Conservation (phyloP, 2,329 filamentous ascomycete genomes). For the Grosmannia huntii region DNA sequence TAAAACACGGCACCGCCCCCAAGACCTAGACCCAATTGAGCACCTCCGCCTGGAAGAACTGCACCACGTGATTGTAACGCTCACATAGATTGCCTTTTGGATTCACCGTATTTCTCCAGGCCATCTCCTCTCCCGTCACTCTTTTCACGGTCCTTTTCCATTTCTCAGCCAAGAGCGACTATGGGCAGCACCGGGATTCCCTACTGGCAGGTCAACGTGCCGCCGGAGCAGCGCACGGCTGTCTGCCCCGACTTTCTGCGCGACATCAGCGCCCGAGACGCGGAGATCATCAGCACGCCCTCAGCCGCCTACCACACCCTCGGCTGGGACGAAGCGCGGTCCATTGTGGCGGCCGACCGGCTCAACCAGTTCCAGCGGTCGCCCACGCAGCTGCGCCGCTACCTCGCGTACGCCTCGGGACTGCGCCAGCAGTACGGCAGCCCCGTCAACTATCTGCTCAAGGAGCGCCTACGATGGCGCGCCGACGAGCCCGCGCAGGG, state of each 20-base stretch:
- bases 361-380: conserved; percentile 66
- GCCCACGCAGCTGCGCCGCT: conserved; percentile 66
- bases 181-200: conserved; percentile 24
- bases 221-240: conserved; percentile 42
- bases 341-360: conserved; percentile 50
- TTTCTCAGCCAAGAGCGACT: background rate
- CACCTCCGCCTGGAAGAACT: background rate
- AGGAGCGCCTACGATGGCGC: conserved; percentile 57
- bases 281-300: conserved; percentile 53
- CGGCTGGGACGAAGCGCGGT: conserved; percentile 57
- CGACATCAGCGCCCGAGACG: conserved; percentile 54
- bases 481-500: conserved; percentile 23
- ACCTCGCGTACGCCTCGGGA: conserved; percentile 54
- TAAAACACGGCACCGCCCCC: too few species aligned
- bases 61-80: background rate
- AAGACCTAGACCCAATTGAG: too few species aligned
- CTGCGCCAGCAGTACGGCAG: conserved; percentile 59
- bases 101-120: background rate
- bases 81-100: background rate
- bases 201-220: conserved; percentile 78
- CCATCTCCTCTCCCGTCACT: background rate
- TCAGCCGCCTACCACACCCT: conserved; percentile 52
- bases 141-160: background rate
- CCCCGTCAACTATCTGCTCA: conserved; percentile 64
- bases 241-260: conserved; percentile 62